phyloP scores from a whole-genome alignment of 257 asterid genomes.

The Primulina eburnea region DNA sequence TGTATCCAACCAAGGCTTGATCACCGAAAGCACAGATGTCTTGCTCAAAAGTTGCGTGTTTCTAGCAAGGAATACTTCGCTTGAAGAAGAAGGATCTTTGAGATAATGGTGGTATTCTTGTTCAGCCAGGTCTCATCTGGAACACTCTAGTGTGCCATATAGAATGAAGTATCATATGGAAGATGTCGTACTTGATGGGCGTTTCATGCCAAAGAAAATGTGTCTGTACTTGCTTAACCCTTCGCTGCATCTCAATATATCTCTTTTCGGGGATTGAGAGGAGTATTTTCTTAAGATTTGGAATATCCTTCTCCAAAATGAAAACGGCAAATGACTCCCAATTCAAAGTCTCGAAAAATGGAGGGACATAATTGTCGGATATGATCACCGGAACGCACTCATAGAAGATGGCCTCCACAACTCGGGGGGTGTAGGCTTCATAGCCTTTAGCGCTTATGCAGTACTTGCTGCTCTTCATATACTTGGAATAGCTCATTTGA shows the following conservation, averaged over 20 bases:
- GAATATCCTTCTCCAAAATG: constrained; percentile 65
- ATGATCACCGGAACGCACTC: constrained; percentile 79
- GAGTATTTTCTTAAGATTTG: constrained; percentile 64
- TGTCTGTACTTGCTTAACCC: constrained; percentile 57
- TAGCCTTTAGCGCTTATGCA: constrained; percentile 77
- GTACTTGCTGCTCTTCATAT: constrained; percentile 78
- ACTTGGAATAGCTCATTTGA: constrained; percentile 34
- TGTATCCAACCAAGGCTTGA: not conserved
- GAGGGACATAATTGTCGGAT: constrained; percentile 71
- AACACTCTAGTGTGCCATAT: constrained; percentile 68
- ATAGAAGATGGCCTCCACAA: constrained; percentile 65
- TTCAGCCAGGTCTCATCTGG: constrained; percentile 29
- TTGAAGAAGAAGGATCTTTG: not conserved
- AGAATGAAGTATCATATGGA: constrained; percentile 77
- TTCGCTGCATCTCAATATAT: constrained; percentile 52
- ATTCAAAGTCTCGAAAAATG: constrained; percentile 64
- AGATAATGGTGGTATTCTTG: not conserved
- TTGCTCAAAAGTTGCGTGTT: not conserved
- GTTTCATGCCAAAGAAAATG: constrained; percentile 67
- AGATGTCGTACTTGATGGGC: constrained; percentile 55
- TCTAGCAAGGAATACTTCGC: not conserved
- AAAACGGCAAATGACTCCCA: constrained; percentile 77
- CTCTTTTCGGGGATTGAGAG: constrained; percentile 46
- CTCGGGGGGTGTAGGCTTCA: constrained; percentile 70
- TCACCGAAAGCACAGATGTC: not conserved